Base-by-base conservation (phyloP, 2,329 filamentous ascomycete species). In the Exophiala oligosperma region DNA sequence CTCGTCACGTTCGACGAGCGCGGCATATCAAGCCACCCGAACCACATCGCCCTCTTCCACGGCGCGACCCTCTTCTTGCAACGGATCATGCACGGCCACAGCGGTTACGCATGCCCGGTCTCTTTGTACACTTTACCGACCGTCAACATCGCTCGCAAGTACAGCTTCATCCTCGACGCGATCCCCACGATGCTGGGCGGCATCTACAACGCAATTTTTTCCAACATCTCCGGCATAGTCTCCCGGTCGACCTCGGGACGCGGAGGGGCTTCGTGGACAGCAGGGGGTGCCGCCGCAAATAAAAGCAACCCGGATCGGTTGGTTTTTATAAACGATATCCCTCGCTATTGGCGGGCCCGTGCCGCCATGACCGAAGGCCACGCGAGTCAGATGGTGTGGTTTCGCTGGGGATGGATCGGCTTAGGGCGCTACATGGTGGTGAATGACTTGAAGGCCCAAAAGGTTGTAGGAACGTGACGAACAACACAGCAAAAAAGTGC, bases 351-450 rank as follows among this genome's bases (percentile, higher is more conserved):
- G 63, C 83, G 81, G 29, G 93, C 91, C 6, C 88, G 92, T 77
- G 81, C 78, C 54, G 92, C 94, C 32, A 99, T 99, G 94, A 92
- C 90, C 1, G 81, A 83, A 54, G 93, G 90, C 28, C 94, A 99
- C 77, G 81, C 86, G 76, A 97, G 92, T 73, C 94, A 99, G 81
- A 99, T 99, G 94, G 85, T 90, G 38, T 99, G 94, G 94, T 99
- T 97, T 71, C 85, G 94, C 6, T 97, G 92, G 84, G 91, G 92
- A 2, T 99, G 92, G 92, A 96, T 99, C 70, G 82, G 84, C 0
- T 72, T 96, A 57, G 94, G 92, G 69, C 81, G 94, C 60, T 99
- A 97, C 76, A 97, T 99, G 94, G 83, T 92, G 57, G 83, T 97
- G 32, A 99, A 99, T 74, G 92, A 97, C 72, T 71, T 99, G 74